Evolutionary conservation across 176 grass and related monocot genomes (phyloP).

Genomic region (Elymus sibiricus): DNA sequence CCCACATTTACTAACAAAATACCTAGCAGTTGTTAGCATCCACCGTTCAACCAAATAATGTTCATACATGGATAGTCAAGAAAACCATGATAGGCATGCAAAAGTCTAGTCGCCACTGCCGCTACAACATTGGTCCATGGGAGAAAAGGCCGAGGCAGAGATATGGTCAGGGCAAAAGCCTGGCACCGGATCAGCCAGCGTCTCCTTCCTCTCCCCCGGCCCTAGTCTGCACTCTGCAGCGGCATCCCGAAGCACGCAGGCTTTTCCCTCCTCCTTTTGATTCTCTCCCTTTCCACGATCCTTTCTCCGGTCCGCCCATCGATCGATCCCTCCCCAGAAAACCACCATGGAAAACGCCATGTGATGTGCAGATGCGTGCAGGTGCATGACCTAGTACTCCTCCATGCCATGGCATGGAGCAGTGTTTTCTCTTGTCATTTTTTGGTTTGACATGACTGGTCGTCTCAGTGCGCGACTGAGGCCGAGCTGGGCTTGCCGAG

Average conservation of each 20-base stretch:
- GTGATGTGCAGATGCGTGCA: neutral
- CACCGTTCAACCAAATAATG: too few species aligned
- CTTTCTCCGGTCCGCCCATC: neutral
- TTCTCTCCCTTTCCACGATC: neutral
- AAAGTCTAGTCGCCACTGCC: neutral
- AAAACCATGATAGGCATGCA: neutral
- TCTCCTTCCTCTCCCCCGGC: too few species aligned
- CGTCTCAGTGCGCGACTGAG: neutral
- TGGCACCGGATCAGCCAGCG: conserved; percentile 9
- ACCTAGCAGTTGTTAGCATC: too few species aligned
- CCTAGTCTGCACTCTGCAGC: neutral
- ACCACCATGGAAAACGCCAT: neutral
- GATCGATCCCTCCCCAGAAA: too few species aligned
- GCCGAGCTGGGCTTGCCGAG: neutral
- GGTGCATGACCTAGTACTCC: neutral
- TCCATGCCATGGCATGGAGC: neutral
- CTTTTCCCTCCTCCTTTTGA: conserved; percentile 3
- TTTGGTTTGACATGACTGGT: neutral
- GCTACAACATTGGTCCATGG: conserved; percentile 4
- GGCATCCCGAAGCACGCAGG: neutral
- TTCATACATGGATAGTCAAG: too few species aligned
- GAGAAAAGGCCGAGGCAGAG: neutral
- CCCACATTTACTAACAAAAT: too few species aligned
- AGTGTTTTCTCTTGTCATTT: neutral
- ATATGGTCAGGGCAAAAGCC: conserved; percentile 32